Conservation (phyloP, 2,329 filamentous ascomycete species). For the Hymenotorrendiella dingleyae region DNA sequence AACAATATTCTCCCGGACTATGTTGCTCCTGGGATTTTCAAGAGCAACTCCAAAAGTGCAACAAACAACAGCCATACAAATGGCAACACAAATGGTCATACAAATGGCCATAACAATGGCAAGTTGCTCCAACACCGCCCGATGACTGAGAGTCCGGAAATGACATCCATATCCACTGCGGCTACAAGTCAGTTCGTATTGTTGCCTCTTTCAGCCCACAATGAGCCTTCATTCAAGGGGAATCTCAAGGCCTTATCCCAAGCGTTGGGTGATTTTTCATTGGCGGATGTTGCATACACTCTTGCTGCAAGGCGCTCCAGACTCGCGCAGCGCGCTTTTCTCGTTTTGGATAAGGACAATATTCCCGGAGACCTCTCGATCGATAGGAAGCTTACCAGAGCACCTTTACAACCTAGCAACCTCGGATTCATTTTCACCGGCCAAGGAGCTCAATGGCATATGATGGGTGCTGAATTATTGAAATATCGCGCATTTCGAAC, state of each 20-base stretch:
- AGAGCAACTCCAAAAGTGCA: slow-evolving; percentile 4
- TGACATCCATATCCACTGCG: too few species aligned
- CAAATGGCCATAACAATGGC: too few species aligned
- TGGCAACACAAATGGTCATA: neutral
- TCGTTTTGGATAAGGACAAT: neutral
- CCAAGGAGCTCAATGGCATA: neutral
- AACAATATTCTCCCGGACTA: neutral
- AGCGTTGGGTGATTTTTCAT: neutral
- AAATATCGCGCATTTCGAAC: neutral
- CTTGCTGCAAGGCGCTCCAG: neutral
- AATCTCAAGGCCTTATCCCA: neutral
- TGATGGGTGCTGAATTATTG: slow-evolving; percentile 1
- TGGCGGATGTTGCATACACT: slow-evolving; percentile 4
- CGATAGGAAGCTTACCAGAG: too few species aligned
- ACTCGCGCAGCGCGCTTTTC: neutral
- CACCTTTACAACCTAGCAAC: too few species aligned
- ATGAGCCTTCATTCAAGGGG: slow-evolving; percentile 19
- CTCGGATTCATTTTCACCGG: neutral
- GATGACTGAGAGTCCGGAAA: too few species aligned
- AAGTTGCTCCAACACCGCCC: too few species aligned
- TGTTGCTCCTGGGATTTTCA: slow-evolving; percentile 18
- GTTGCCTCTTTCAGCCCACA: slow-evolving; percentile 12
- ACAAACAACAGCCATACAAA: slow-evolving; percentile 6
- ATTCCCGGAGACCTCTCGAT: too few species aligned
- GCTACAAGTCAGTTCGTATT: neutral